Percentiles rank a stretch among this genome's conserved stretches.
phyloP scores from a whole-genome alignment of 1,139 yeast species.

The Geotrichum carabidarum region DNA sequence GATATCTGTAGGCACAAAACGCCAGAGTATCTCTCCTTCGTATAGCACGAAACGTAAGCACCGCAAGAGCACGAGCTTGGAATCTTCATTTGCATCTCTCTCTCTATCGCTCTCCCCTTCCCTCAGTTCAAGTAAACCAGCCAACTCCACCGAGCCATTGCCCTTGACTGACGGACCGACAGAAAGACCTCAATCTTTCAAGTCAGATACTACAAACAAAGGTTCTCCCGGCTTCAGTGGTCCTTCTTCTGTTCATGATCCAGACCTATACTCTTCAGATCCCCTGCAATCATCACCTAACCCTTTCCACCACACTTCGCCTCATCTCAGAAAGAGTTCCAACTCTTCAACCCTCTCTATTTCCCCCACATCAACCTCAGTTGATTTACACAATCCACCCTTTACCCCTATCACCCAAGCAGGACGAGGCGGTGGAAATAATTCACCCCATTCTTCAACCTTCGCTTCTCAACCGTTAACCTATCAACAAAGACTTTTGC shows the following conservation, averaged over 20 bases:
- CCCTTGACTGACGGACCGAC: too few relatives aligned
- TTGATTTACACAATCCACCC: background rate
- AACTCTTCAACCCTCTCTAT: slow-evolving; percentile 3
- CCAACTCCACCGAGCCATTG: background rate
- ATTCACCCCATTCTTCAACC: too few relatives aligned
- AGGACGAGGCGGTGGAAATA: too few relatives aligned
- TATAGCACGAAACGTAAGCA: background rate
- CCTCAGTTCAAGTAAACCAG: background rate
- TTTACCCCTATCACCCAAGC: too few relatives aligned
- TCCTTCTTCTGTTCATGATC: too few relatives aligned
- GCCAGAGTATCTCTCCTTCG: background rate
- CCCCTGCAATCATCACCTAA: background rate
- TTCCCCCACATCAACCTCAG: slow-evolving; percentile 5
- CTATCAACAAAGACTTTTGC: background rate
- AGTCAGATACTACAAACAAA: too few relatives aligned
- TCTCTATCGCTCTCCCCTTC: background rate
- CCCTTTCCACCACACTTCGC: background rate
- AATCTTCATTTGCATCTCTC: background rate
- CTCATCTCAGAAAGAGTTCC: background rate
- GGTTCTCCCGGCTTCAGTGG: too few relatives aligned
- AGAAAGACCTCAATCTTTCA: too few relatives aligned
- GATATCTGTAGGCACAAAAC: background rate
- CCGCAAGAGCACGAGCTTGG: slow-evolving; percentile 13
- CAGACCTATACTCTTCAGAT: background rate
- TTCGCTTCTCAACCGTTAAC: background rate